phyloP scores from a whole-genome alignment of 2,329 filamentous ascomycete species.

The Cladosporium sphaerospermum region DNA sequence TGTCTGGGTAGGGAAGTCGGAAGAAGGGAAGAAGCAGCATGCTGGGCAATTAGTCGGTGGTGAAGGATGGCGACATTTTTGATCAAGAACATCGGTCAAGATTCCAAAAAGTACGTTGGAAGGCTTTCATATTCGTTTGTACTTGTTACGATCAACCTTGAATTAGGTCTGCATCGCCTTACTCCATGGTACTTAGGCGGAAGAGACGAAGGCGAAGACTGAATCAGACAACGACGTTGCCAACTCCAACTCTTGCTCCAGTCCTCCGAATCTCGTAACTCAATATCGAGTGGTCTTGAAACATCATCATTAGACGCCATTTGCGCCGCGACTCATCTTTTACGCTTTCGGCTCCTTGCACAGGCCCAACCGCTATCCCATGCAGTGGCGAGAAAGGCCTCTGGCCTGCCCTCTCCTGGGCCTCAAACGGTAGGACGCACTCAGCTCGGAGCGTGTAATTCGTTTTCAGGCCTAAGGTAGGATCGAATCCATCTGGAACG shows the following conservation, averaged over 20 bases:
- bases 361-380: slow-evolving; percentile 61
- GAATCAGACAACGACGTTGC: neutral
- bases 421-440: slow-evolving; percentile 48
- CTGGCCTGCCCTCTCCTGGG: slow-evolving; percentile 44
- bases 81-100: slow-evolving; percentile 10
- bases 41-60: slow-evolving; percentile 40
- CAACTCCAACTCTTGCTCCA: neutral
- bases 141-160: neutral
- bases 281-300: slow-evolving; percentile 61
- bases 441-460: slow-evolving; percentile 49
- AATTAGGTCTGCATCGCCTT: neutral
- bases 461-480: slow-evolving; percentile 15
- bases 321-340: slow-evolving; percentile 36
- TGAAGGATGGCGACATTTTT: slow-evolving; percentile 42
- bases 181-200: neutral
- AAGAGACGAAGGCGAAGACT: neutral
- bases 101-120: no score
- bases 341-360: slow-evolving; percentile 44
- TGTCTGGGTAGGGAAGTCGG: slow-evolving; percentile 38
- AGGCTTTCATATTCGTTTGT: neutral
- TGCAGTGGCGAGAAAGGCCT: slow-evolving; percentile 51
- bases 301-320: slow-evolving; percentile 67
- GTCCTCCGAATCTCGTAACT: slow-evolving; percentile 56
- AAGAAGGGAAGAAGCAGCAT: slow-evolving; percentile 37
- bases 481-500: slow-evolving; percentile 13